phyloP scores from a whole-genome alignment of 345 rosid genomes.

The Gossypium raimondii region DNA sequence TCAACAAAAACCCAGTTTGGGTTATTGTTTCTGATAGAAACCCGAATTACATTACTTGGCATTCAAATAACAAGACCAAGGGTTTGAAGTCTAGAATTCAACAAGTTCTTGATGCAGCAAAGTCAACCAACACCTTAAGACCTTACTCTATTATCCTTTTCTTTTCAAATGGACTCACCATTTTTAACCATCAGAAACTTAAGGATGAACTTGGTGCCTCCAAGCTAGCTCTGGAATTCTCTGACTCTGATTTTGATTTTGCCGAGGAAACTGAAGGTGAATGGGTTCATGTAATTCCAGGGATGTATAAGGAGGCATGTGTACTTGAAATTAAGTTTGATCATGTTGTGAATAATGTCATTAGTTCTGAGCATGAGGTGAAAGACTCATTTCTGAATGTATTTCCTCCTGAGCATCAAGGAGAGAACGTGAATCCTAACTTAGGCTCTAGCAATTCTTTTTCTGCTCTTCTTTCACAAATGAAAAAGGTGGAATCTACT shows the following conservation, averaged over 20 bases:
- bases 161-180: constrained; percentile 58
- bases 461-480: constrained; percentile 37
- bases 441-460: constrained; percentile 27
- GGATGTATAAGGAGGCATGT: constrained; percentile 42
- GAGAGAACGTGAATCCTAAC: constrained; percentile 21
- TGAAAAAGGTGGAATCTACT: constrained; percentile 26
- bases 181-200: constrained; percentile 29
- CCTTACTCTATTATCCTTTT: constrained; percentile 65
- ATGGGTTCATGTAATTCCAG: constrained; percentile 58
- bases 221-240: constrained; percentile 31
- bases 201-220: constrained; percentile 49
- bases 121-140: constrained; percentile 31
- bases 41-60: constrained; percentile 64
- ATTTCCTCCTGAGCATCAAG: constrained; percentile 19
- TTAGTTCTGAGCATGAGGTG: constrained; percentile 16
- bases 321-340: constrained; percentile 55
- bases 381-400: constrained; percentile 16
- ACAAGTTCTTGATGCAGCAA: constrained; percentile 48
- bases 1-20: constrained; percentile 68
- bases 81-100: constrained; percentile 56
- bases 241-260: constrained; percentile 32
- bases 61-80: constrained; percentile 29
- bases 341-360: constrained; percentile 7
- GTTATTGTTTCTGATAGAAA: constrained; percentile 81
- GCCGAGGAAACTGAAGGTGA: constrained; percentile 49